A percentile compares a stretch with the other conserved stretches of the same genome.
Evolutionary conservation across 345 rosid species (phyloP).

Genomic region (Brassica carinata): DNA sequence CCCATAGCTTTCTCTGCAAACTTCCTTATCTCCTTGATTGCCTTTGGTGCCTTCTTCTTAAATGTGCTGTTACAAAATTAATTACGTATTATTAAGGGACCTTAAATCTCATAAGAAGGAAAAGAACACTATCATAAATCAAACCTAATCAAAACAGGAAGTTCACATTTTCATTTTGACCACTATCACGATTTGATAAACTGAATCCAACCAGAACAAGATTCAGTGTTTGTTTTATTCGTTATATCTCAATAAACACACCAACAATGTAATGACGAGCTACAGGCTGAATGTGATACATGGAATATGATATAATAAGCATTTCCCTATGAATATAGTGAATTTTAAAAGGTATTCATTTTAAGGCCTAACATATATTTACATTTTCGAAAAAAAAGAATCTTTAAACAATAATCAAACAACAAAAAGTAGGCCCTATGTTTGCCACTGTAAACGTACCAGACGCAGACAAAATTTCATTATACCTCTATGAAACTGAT

Average conservation of each 20-base stretch:
- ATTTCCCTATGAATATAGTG: too few species aligned
- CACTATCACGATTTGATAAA: background rate
- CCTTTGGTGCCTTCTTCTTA: slow-evolving; percentile 93
- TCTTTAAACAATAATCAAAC: too few species aligned
- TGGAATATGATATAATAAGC: too few species aligned
- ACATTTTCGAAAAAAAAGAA: too few species aligned
- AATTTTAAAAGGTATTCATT: too few species aligned
- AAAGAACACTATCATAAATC: background rate
- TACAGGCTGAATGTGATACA: too few species aligned
- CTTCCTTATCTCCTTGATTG: slow-evolving; percentile 80
- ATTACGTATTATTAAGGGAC: too few species aligned
- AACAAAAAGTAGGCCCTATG: too few species aligned
- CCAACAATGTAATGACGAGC: too few species aligned
- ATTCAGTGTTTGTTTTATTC: background rate
- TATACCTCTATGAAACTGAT: background rate
- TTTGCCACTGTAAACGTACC: too few species aligned
- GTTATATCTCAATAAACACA: background rate
- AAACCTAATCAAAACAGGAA: background rate
- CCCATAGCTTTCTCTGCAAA: slow-evolving; percentile 81
- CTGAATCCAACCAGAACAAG: background rate
- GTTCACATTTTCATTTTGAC: background rate
- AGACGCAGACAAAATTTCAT: too few species aligned
- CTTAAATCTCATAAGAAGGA: background rate
- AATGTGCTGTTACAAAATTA: slow-evolving; percentile 52
- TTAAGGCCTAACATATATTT: too few species aligned